Evolutionary conservation across 495 filamentous ascomycete species (phyloP), one percentile per base, ranked within the genome.

Genomic region (Xylaria bambusicola): DNA sequence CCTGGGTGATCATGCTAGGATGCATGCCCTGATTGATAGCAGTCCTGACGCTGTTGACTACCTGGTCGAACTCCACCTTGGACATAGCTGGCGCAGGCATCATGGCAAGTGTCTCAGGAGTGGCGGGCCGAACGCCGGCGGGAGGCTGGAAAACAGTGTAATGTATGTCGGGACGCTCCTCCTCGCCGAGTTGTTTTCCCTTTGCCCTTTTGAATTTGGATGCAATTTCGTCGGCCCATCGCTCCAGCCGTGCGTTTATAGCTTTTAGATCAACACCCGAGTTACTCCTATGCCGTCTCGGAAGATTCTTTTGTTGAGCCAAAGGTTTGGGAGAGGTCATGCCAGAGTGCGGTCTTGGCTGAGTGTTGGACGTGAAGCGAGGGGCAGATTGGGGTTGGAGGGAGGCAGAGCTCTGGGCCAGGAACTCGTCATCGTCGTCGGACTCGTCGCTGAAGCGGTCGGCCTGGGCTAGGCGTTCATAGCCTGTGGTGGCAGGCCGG

Each of bases 171-270:
- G 97, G 81, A 48, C 85, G 88, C 71, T 93, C 91, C 63, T 95
- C 92, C 62, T 93, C 89, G 24, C 83, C 77, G 17, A 75, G 75
- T 71, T 84, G 89, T 72, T 88, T 93, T 61, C 87, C 85, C 40
- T 84, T 85, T 57, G 82, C 78, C 65, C 92, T 90, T 77, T 96
- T 98, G 83, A 98, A 98, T 66, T 95, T 95, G 63, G 88, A 89
- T 27, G 95, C 93, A 66, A 99, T 98, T 77, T 99, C 93, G 63
- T 97, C 93, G 40, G 95, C 95, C 94, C 94, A 99, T 64, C 90
- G 81, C 71, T 99, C 94, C 18, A 99, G 79, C 47, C 94, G 85
- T 55, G 94, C 93, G 75, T 99, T 99, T 73, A 99, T 97, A 60
- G 93, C 94, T 73, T 98, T 98, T 66, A 99, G 93, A 71, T 99